Conservation (phyloP, 2,329 filamentous ascomycete species). For the Ascochyta viciae-villosae region DNA sequence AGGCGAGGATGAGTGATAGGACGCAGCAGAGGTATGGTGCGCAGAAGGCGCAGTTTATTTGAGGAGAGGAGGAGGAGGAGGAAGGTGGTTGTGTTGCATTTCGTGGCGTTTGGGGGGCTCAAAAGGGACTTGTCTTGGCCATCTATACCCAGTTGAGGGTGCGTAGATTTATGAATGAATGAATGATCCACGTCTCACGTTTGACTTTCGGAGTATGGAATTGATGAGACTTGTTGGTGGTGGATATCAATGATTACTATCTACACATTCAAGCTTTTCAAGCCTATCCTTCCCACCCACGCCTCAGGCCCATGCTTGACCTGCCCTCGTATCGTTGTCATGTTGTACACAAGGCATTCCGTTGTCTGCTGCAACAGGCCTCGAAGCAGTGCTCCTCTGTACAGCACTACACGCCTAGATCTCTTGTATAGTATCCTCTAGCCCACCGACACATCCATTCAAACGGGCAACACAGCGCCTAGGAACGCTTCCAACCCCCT, state of each 20-base stretch:
- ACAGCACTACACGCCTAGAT: no score
- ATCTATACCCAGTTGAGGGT: conserved; percentile 4
- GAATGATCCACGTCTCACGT: neutral
- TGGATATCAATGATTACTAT: no score
- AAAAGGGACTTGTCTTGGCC: neutral
- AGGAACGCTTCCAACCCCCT: conserved; percentile 78
- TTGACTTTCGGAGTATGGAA: no score
- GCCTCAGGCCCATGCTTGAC: neutral
- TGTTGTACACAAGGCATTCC: no score
- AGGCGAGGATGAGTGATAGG: conserved; percentile 65
- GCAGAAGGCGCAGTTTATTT: conserved; percentile 14
- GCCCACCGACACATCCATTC: conserved; percentile 12
- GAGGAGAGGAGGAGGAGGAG: neutral
- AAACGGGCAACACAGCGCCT: conserved; percentile 52
- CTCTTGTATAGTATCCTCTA: no score
- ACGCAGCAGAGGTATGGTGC: conserved; percentile 23
- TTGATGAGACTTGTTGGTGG: no score
- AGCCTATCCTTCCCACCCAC: no score
- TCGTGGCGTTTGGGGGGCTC: conserved; percentile 5
- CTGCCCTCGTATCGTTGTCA: no score
- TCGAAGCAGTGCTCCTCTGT: no score
- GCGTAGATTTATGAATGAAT: conserved; percentile 14
- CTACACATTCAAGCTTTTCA: no score
- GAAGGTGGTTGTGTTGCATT: conserved; percentile 7
- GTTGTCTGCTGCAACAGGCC: no score